A percentile compares a stretch with the other conserved stretches of the same genome.
Evolutionary conservation across 2,329 filamentous ascomycete species (phyloP).

Genomic region (Bipolaris zeicola): DNA sequence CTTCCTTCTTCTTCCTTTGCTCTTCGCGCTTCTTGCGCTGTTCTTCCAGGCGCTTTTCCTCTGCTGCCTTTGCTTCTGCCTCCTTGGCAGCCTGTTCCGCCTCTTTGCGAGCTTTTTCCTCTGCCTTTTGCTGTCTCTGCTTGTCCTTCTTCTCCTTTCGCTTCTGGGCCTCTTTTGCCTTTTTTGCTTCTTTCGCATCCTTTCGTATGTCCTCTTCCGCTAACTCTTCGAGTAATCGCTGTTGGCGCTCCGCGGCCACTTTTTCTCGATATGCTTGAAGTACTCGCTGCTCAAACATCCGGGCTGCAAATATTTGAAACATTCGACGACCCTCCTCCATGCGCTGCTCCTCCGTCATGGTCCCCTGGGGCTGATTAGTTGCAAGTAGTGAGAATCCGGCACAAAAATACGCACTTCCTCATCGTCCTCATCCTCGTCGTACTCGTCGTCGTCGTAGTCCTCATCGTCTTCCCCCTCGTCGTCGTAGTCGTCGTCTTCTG

Average conservation of each 20-base stretch:
- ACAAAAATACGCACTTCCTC: conserved; percentile 40
- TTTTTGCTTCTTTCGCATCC: conserved; percentile 85
- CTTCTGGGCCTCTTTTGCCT: conserved; percentile 90
- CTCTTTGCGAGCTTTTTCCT: conserved; percentile 85
- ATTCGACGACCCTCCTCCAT: conserved; percentile 98
- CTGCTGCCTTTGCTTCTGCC: conserved; percentile 73
- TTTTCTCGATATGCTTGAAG: conserved; percentile 98
- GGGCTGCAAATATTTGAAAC: conserved; percentile 99
- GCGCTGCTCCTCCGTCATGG: conserved; percentile 96
- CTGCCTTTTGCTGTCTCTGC: conserved; percentile 87
- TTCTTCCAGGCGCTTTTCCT: conserved; percentile 80
- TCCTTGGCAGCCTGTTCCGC: conserved; percentile 90
- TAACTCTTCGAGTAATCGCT: conserved; percentile 87
- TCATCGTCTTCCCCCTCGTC: conserved; percentile 68
- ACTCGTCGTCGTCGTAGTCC: conserved; percentile 67
- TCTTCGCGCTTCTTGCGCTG: conserved; percentile 83
- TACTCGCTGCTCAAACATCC: conserved; percentile 98
- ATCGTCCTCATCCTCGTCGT: conserved; percentile 43
- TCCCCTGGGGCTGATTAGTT: conserved; percentile 67
- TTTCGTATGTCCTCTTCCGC: conserved; percentile 81
- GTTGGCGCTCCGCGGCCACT: conserved; percentile 88
- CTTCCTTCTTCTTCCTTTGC: conserved; percentile 87
- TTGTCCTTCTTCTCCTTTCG: conserved; percentile 91
- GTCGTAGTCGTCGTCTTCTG: conserved; percentile 81
- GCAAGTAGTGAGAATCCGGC: conserved; percentile 11